phyloP scores from a whole-genome alignment of 805 yeast genomes.

The Candida chauliodis region DNA sequence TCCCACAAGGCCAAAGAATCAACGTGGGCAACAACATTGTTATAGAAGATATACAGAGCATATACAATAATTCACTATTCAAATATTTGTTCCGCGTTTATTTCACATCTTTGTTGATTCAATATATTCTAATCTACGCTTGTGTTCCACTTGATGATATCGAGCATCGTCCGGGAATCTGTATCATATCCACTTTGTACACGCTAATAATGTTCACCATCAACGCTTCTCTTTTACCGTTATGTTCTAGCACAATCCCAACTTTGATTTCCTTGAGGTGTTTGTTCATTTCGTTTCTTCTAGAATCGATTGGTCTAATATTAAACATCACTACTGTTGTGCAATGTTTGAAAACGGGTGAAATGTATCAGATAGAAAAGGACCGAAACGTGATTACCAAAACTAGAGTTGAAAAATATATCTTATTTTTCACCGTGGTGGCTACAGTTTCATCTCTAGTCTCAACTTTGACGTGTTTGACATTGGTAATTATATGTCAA shows the following conservation, averaged over 20 bases:
- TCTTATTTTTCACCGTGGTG: constrained; percentile 19
- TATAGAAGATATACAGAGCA: constrained; percentile 13
- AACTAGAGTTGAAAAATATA: constrained; percentile 26
- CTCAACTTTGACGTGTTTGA: constrained; percentile 12
- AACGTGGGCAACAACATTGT: constrained; percentile 10
- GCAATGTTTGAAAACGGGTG: constrained; percentile 17
- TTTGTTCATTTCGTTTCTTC: constrained; percentile 15
- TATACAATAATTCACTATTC: constrained; percentile 14
- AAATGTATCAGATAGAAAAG: constrained; percentile 25
- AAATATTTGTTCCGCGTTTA: constrained; percentile 15
- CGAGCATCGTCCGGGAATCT: constrained; percentile 26
- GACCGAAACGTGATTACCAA: constrained; percentile 10
- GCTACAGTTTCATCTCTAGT: constrained; percentile 15
- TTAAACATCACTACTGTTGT: constrained; percentile 17
- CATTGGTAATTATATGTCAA: constrained; percentile 12
- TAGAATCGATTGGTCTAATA: constrained; percentile 19
- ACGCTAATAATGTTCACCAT: constrained; percentile 20
- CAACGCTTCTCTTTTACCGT: constrained; percentile 20
- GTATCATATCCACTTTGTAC: constrained; percentile 19
- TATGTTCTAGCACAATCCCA: constrained; percentile 18
- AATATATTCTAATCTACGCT: constrained; percentile 27
- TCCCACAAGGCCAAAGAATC: constrained; percentile 13
- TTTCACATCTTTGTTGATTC: constrained; percentile 21
- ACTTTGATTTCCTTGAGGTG: constrained; percentile 15
- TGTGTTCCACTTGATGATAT: constrained; percentile 34